phyloP scores from a whole-genome alignment of 768 basidiomycete species.

The Cytidiella melzeri region DNA sequence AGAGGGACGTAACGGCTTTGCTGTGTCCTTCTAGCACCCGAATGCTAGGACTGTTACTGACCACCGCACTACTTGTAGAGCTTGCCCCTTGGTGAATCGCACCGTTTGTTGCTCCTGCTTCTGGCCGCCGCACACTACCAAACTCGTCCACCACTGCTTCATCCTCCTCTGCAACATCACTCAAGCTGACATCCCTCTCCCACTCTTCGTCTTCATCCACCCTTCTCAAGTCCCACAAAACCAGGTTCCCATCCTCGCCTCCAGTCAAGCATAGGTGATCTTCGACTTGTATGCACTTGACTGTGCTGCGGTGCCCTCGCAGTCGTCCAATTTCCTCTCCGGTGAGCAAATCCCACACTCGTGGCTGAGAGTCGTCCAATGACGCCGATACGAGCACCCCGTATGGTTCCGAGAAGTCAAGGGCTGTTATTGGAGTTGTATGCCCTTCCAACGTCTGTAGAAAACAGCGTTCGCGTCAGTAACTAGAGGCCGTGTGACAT shows the following conservation, averaged over 20 bases:
- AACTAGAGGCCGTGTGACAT: background rate
- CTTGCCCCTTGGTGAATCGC: constrained; percentile 36
- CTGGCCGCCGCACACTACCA: constrained; percentile 1
- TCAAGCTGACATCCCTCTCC: constrained; percentile 46
- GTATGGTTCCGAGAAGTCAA: constrained; percentile 97
- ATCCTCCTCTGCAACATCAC: constrained; percentile 61
- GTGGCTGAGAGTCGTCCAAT: constrained; percentile 78
- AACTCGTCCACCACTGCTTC: constrained; percentile 32
- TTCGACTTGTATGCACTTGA: constrained; percentile 93
- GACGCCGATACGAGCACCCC: constrained; percentile 88
- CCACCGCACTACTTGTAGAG: constrained; percentile 29
- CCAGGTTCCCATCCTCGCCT: constrained; percentile 76
- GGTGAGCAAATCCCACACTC: constrained; percentile 91
- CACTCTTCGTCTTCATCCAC: constrained; percentile 71
- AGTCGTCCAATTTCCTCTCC: constrained; percentile 84
- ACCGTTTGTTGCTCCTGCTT: constrained; percentile 17
- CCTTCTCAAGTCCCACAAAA: constrained; percentile 85
- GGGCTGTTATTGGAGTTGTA: constrained; percentile 71
- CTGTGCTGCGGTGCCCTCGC: constrained; percentile 71
- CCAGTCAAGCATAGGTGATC: constrained; percentile 88
- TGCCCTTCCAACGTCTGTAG: constrained; percentile 77
- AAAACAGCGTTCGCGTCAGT: constrained; percentile 11
- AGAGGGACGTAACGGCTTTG: constrained; percentile 87
- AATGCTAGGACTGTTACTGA: constrained; percentile 57
- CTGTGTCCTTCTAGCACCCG: constrained; percentile 85